Conservation (phyloP, 169 alveolate genomes). For the Eimeria praecox region DNA sequence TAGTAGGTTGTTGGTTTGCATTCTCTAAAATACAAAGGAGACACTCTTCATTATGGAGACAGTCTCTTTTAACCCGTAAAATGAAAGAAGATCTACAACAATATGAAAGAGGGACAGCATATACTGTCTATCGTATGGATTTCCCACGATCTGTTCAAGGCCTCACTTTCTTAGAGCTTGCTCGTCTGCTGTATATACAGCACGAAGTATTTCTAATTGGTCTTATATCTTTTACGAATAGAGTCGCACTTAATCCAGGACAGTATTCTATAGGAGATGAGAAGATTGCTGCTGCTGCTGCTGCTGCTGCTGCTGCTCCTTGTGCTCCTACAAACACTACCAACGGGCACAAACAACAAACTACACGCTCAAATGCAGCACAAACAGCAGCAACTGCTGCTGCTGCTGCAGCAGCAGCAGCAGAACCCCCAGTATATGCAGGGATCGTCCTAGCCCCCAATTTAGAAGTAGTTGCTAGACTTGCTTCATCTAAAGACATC, state of each 20-base stretch:
- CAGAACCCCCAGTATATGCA: constrained; percentile 1
- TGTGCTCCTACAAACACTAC: not conserved
- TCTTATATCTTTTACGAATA: constrained; percentile 44
- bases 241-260: constrained; percentile 50
- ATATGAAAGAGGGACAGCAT: constrained; percentile 64
- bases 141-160: constrained; percentile 68
- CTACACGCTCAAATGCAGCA: not conserved
- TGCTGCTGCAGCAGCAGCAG: constrained; percentile 52
- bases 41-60: constrained; percentile 17
- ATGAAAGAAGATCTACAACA: constrained; percentile 48
- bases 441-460: constrained; percentile 77
- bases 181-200: constrained; percentile 53
- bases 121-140: constrained; percentile 79
- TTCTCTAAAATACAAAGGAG: constrained; percentile 24
- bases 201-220: constrained; percentile 73
- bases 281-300: not conserved
- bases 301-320: constrained; percentile 12
- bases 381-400: constrained; percentile 27
- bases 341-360: not conserved
- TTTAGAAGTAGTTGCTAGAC: constrained; percentile 60
- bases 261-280: constrained; percentile 73
- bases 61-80: not conserved
- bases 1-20: constrained; percentile 61
- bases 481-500: constrained; percentile 7
- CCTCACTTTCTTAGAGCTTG: constrained; percentile 27